These are phyloP conservation scores for Elsinoe fawcettii DNA, from an alignment of 2,329 filamentous ascomycete species.

Conservation along the genomic window DNA sequence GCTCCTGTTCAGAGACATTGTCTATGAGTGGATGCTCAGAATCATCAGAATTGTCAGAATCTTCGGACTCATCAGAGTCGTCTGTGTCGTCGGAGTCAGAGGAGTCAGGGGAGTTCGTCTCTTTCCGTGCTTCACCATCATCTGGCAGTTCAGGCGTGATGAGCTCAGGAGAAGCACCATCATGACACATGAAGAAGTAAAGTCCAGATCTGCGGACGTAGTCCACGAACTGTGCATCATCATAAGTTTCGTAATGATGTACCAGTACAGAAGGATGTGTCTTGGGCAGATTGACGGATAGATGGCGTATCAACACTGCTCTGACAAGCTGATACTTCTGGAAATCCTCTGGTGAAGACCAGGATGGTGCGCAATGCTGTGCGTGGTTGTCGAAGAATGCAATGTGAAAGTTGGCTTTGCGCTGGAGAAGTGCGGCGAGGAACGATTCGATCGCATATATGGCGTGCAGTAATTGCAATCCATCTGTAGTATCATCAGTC, in stretches of 20 bases:
- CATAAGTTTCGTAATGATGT: not conserved
- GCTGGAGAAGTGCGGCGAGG: conserved; percentile 50
- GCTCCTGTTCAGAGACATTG: conserved; percentile 13
- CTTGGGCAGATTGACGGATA: conserved; percentile 40
- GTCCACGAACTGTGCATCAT: conserved; percentile 39
- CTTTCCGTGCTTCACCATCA: not conserved
- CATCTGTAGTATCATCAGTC: conserved; percentile 33
- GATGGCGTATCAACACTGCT: conserved; percentile 56
- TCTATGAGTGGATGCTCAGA: not conserved
- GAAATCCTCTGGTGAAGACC: conserved; percentile 27
- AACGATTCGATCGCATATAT: conserved; percentile 62
- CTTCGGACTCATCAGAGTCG: not conserved
- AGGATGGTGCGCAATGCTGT: conserved; percentile 48
- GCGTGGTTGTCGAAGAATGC: conserved; percentile 57
- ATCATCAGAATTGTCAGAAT: not conserved
- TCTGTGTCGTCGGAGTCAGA: no score
- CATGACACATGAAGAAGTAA: conserved; percentile 63
- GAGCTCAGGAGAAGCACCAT: conserved; percentile 40
- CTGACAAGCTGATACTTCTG: conserved; percentile 56
- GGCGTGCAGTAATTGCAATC: conserved; percentile 65
- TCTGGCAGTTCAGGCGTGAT: conserved; percentile 2
- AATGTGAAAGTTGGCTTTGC: conserved; percentile 64
- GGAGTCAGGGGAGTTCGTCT: no score
- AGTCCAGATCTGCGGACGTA: conserved; percentile 50
- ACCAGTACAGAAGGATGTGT: conserved; percentile 33